Base-by-base conservation (phyloP, 2,329 filamentous ascomycete species). In the Fusarium luffae region DNA sequence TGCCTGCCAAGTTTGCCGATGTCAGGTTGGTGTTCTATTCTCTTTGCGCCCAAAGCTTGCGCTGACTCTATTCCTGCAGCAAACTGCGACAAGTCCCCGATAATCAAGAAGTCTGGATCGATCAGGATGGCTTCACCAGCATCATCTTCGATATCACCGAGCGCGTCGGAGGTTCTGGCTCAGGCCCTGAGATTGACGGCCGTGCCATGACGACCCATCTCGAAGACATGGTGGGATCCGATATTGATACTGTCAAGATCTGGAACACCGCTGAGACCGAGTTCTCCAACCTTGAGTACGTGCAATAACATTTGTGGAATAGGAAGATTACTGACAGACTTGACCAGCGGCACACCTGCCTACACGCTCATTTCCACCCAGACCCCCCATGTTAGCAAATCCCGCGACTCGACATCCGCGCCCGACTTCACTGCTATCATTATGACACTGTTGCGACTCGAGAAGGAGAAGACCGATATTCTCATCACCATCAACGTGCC, bases 71-170 rank as follows among this genome's bases (percentile, higher is more conserved):
- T 34, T 21, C 37, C n/a, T 47, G 25, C 66, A 93, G 91, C 82
- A 86, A 87, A 57, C 86, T 94, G 72, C 89, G 92, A 69, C 87
- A 93, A 81, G 89, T 94, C 7, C 92, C 92, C 52, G 91, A 95
- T 78, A 92, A 97, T 79, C 94, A 98, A 83, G 95, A 98, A 84
- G 92, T 98, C 73, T 97, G 90, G 82, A 90, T 98, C 76, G 93
- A 97, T 78, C 86, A 88, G 69, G 86, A 92, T 68, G 94, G 93
- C 51, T 94, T 94, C 79, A 93, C 93, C 5, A 94, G 88, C 81
- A 90, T 97, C 78, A 94, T 97, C 74, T 87, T 98, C 79, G 95
- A 98, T 75, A 93, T 98, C 76, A 92, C 92, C 57, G 91, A 98
- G 82, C 91, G 92, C 59, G 90, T 97, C 23, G 87, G 88, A 63